Conservation (phyloP, 1,284 basidiomycete genomes). For the Filobasidium uniguttulatum region DNA sequence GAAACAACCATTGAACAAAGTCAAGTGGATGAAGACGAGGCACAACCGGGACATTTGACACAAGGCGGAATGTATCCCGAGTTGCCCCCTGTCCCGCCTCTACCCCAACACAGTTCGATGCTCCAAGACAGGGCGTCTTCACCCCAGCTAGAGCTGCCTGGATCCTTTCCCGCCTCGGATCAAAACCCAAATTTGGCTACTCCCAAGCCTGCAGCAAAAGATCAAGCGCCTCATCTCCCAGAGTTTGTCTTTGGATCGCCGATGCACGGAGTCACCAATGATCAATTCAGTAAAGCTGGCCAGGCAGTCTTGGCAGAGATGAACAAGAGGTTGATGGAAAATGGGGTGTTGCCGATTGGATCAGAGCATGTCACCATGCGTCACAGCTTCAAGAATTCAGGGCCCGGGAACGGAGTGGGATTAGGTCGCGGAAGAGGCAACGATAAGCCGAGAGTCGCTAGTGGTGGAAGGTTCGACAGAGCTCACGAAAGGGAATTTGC, state of each 20-base stretch:
- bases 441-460: neutral
- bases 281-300: constrained; percentile 7
- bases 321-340: constrained; percentile 6
- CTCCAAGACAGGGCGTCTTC: neutral
- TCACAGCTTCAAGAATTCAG: neutral
- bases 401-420: neutral
- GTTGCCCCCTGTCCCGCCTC: too few relatives aligned
- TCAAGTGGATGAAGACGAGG: neutral
- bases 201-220: too few relatives aligned
- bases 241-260: constrained; percentile 1
- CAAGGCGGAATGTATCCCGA: too few relatives aligned
- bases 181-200: too few relatives aligned
- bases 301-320: constrained; percentile 9
- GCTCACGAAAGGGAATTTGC: constrained; percentile 11
- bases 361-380: too few relatives aligned
- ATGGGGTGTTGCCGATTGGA: constrained; percentile 8
- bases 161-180: too few relatives aligned
- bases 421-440: neutral
- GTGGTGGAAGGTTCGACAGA: constrained; percentile 7
- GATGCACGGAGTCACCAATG: constrained; percentile 3
- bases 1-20: neutral
- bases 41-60: too few relatives aligned
- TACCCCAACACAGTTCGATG: too few relatives aligned
- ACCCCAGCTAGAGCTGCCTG: too few relatives aligned
- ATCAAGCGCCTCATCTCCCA: too few relatives aligned